Evolutionary conservation across 202 grass and related monocot species (phyloP).

Genomic region (Zizania palustris): DNA sequence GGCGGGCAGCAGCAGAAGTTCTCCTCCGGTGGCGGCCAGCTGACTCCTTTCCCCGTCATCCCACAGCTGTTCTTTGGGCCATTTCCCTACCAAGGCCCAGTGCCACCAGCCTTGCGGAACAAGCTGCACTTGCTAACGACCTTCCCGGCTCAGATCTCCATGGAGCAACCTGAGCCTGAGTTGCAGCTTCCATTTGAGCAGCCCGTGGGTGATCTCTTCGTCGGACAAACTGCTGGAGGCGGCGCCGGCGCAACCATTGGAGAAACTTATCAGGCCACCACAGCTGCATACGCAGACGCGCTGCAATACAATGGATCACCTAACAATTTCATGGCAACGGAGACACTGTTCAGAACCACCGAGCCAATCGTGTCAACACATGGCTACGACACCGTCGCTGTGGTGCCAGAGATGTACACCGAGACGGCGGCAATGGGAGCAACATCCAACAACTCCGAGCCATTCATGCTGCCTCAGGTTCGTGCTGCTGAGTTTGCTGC

Average conservation of each 20-base stretch:
- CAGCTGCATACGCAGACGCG: neutral
- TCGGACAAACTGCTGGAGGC: no score
- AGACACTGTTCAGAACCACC: neutral
- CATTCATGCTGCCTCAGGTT: neutral
- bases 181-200: neutral
- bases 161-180: neutral
- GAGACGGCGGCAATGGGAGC: neutral
- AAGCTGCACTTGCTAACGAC: neutral
- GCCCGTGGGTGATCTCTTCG: neutral
- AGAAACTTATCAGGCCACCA: neutral
- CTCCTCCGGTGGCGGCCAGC: neutral
- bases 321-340: neutral
- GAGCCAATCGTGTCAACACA: neutral
- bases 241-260: neutral
- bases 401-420: no score
- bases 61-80: neutral
- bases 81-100: slow-evolving; percentile 3
- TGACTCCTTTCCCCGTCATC: neutral
- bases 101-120: neutral
- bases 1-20: neutral
- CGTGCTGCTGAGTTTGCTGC: neutral
- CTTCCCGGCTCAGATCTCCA: neutral
- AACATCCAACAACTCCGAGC: neutral
- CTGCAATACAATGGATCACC: neutral
- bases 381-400: no score